Evolutionary conservation across 192 early-diverging fungal genomes (phyloP).

Genomic region (Umbelopsis ramanniana): DNA sequence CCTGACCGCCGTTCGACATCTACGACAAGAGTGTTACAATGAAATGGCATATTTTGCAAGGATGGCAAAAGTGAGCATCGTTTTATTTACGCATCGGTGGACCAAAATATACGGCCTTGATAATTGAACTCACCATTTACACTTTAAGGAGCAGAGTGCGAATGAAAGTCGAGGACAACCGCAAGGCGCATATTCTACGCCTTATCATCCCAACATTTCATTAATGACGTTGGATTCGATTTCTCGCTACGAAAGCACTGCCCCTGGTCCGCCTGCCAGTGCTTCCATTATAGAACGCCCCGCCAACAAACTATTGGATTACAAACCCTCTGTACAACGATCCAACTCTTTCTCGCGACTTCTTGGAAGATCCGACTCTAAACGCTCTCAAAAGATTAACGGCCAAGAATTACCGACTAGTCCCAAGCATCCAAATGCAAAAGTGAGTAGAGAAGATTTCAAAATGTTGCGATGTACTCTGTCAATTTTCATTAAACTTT

Average conservation of each 20-base stretch:
- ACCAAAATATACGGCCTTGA: no score
- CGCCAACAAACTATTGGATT: slow-evolving; percentile 29
- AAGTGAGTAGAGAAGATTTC: background rate
- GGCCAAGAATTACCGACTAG: slow-evolving; percentile 18
- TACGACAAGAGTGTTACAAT: slow-evolving; percentile 65
- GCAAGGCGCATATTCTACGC: slow-evolving; percentile 13
- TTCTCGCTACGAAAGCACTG: slow-evolving; percentile 13
- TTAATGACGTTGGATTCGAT: slow-evolving; percentile 14
- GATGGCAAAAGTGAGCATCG: background rate
- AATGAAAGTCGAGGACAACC: background rate
- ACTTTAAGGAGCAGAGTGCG: background rate
- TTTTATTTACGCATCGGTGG: background rate
- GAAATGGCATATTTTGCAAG: slow-evolving; percentile 3
- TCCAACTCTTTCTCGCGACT: slow-evolving; percentile 45
- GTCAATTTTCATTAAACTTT: background rate
- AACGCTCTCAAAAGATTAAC: slow-evolving; percentile 24
- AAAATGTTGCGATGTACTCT: background rate
- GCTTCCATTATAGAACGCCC: slow-evolving; percentile 11
- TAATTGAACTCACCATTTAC: no score
- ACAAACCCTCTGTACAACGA: slow-evolving; percentile 32
- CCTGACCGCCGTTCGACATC: slow-evolving; percentile 72
- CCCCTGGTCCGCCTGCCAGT: slow-evolving; percentile 15
- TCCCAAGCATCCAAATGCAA: background rate
- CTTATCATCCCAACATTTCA: slow-evolving; percentile 14
- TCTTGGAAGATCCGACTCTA: slow-evolving; percentile 41